A percentile compares a stretch with the other conserved stretches of the same genome.
Evolutionary conservation across 305 asterid species (phyloP).

Genomic region (Fraxinus platypoda): DNA sequence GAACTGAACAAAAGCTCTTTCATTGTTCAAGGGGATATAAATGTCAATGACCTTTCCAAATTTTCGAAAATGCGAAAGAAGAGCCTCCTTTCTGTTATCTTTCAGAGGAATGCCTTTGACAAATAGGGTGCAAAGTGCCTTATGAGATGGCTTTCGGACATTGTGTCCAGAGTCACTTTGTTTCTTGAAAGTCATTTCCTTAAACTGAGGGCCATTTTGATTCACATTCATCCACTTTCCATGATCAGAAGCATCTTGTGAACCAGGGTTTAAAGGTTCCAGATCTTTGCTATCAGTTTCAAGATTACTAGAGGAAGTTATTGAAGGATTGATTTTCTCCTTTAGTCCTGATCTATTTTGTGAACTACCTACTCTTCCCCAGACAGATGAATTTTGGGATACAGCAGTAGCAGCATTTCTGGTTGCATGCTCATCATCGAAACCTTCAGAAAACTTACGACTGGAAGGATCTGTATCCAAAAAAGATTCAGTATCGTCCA

Average conservation of each 20-base stretch:
- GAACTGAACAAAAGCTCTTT: constrained; percentile 91
- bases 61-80: constrained; percentile 84
- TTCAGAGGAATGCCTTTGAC: constrained; percentile 77
- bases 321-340: constrained; percentile 41
- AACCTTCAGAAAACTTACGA: constrained; percentile 51
- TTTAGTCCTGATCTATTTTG: constrained; percentile 45
- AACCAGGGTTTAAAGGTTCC: constrained; percentile 34
- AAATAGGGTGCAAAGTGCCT: constrained; percentile 75
- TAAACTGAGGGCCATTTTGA: constrained; percentile 38
- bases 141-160: constrained; percentile 60
- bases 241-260: constrained; percentile 37
- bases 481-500: constrained; percentile 46
- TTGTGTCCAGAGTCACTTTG: constrained; percentile 50
- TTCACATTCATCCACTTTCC: constrained; percentile 44
- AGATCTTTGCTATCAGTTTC: constrained; percentile 41
- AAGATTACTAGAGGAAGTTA: constrained; percentile 40
- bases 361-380: constrained; percentile 68
- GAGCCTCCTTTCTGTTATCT: constrained; percentile 86
- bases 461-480: constrained; percentile 44
- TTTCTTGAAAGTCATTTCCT: constrained; percentile 48
- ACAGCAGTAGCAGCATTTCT: constrained; percentile 45
- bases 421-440: constrained; percentile 39
- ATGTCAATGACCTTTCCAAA: constrained; percentile 87
- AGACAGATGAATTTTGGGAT: constrained; percentile 63
- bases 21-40: constrained; percentile 66